Conservation (phyloP, 306 rosid genomes). For the Arachis stenosperma region DNA sequence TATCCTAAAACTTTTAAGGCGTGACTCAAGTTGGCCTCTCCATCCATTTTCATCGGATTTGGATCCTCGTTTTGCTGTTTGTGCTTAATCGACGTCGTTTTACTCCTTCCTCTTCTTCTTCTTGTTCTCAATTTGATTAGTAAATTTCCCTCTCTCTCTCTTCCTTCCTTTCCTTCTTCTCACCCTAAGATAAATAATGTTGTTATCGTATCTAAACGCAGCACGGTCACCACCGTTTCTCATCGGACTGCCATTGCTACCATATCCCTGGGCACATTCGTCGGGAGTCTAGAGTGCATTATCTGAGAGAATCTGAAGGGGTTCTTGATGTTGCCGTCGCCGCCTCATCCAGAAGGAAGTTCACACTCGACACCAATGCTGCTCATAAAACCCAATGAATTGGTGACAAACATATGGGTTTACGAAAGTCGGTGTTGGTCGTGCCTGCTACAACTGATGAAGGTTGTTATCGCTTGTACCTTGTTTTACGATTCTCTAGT, state of each 20-base stretch:
- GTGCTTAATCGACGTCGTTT: no score
- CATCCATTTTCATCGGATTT: no score
- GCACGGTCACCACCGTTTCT: conserved; percentile 32
- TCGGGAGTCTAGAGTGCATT: conserved; percentile 17
- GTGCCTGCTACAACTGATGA: neutral
- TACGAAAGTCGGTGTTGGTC: conserved; percentile 25
- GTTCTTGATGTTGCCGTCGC: neutral
- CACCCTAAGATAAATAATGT: conserved; percentile 43
- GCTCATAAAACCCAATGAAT: conserved; percentile 29
- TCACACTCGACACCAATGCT: conserved; percentile 33
- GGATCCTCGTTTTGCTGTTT: no score
- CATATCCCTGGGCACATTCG: conserved; percentile 34
- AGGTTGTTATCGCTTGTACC: conserved; percentile 1
- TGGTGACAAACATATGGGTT: conserved; percentile 35
- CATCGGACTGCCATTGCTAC: conserved; percentile 20
- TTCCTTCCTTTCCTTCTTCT: neutral
- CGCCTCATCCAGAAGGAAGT: neutral
- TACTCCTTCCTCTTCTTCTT: no score
- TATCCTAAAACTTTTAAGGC: no score
- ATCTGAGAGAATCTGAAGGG: conserved; percentile 41
- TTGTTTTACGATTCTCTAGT: conserved; percentile 37
- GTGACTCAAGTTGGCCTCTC: no score
- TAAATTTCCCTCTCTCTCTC: no score
- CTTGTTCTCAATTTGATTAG: no score
- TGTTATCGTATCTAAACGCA: conserved; percentile 43